These are phyloP conservation scores for Neurospora sp. DNA, from an alignment of 495 filamentous ascomycete species.

Conservation along the genomic window DNA sequence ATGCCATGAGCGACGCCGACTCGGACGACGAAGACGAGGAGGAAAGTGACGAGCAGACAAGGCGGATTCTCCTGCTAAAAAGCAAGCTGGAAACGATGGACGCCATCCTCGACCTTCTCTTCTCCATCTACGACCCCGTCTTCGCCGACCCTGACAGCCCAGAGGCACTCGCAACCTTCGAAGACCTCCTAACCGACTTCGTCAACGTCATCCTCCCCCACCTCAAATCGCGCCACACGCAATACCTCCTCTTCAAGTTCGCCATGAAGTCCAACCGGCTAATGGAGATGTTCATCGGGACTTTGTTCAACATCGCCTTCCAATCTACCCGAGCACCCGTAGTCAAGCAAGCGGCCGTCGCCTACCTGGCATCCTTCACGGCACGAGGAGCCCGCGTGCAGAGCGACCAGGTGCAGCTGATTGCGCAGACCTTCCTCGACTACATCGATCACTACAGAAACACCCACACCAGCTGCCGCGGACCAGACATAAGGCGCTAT, in stretches of 20 bases:
- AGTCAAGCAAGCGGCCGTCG: slow-evolving; percentile 69
- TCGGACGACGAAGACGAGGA: slow-evolving; percentile 40
- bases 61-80: slow-evolving; percentile 51
- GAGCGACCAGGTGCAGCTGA: slow-evolving; percentile 60
- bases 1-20: slow-evolving; percentile 41
- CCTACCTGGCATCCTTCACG: slow-evolving; percentile 82
- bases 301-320: slow-evolving; percentile 52
- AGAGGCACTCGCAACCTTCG: slow-evolving; percentile 45
- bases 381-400: slow-evolving; percentile 75
- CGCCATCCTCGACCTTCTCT: slow-evolving; percentile 79
- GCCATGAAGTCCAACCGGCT: slow-evolving; percentile 64
- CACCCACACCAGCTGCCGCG: slow-evolving; percentile 59
- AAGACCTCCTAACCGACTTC: slow-evolving; percentile 74
- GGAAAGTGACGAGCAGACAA: slow-evolving; percentile 32
- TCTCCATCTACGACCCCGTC: slow-evolving; percentile 64
- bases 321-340: slow-evolving; percentile 50
- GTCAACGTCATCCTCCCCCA: slow-evolving; percentile 68
- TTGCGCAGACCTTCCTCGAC: slow-evolving; percentile 63
- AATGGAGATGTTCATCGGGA: slow-evolving; percentile 70
- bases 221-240: slow-evolving; percentile 24
- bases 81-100: slow-evolving; percentile 86
- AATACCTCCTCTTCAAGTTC: slow-evolving; percentile 73
- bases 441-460: slow-evolving; percentile 53
- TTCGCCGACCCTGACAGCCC: slow-evolving; percentile 47
- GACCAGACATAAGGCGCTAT: slow-evolving; percentile 76